Percentiles rank a stretch among this genome's conserved stretches.
These are phyloP conservation scores for Umbelopsis sp. DNA, from an alignment of 192 early-diverging fungal genomes.

Conservation along the genomic window DNA sequence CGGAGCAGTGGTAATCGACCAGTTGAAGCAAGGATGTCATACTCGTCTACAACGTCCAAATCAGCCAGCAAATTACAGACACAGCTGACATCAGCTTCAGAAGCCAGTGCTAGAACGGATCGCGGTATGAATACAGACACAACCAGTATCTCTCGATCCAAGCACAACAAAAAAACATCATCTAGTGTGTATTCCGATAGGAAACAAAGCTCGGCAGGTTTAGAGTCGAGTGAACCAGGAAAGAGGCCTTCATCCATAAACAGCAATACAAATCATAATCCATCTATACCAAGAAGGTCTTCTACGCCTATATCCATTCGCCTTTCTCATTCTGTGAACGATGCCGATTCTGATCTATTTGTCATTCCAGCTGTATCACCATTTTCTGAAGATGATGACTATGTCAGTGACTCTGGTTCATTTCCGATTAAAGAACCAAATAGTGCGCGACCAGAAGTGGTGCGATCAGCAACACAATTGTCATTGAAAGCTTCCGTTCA, in stretches of 20 bases:
- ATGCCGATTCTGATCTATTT: not conserved
- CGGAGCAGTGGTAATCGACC: not conserved
- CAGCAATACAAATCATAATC: not conserved
- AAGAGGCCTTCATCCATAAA: not conserved
- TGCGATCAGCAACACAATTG: conserved; percentile 34
- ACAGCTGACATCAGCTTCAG: not conserved
- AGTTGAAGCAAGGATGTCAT: not conserved
- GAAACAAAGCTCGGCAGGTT: not conserved
- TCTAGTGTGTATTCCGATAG: not conserved
- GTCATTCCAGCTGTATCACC: not conserved
- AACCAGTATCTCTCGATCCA: not conserved
- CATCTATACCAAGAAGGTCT: not conserved
- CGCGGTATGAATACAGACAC: not conserved
- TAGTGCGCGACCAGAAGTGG: conserved; percentile 31
- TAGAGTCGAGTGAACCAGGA: not conserved
- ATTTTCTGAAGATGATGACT: not conserved
- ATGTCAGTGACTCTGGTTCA: not conserved
- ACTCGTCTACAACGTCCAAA: not conserved
- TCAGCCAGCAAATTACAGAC: not conserved
- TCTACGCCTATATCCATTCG: not conserved
- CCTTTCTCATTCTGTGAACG: conserved; percentile 6
- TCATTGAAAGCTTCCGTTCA: conserved; percentile 30
- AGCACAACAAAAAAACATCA: not conserved
- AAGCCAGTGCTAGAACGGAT: not conserved
- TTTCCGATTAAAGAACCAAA: conserved; percentile 34